Percentiles rank a stretch among this genome's conserved stretches.
Conservation (phyloP, 129 eudicot genomes). For the Glebionis coronaria region DNA sequence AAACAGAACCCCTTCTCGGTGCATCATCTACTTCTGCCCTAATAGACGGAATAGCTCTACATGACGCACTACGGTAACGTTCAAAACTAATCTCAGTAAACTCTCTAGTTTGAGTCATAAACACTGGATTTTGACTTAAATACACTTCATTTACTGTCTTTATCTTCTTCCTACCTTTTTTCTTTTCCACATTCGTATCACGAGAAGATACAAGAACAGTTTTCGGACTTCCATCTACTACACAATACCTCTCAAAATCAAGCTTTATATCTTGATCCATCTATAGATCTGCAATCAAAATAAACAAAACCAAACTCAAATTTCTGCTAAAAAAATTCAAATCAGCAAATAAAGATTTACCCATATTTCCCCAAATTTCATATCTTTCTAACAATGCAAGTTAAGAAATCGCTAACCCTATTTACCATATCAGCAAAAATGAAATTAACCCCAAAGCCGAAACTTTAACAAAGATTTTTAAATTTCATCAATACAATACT, state of each 20-base stretch:
- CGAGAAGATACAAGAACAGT: constrained; percentile 71
- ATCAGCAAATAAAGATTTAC: constrained; percentile 16
- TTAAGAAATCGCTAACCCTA: no score
- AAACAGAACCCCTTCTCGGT: constrained; percentile 76
- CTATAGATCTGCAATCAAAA: constrained; percentile 34
- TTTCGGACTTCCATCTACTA: constrained; percentile 79
- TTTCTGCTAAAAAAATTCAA: constrained; percentile 16
- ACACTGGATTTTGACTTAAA: constrained; percentile 35
- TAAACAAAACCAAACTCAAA: constrained; percentile 16
- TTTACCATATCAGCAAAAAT: neutral
- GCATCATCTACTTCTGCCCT: constrained; percentile 41
- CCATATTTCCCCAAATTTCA: constrained; percentile 22
- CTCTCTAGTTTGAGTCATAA: no score
- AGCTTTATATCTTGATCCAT: constrained; percentile 58
- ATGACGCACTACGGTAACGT: constrained; percentile 85
- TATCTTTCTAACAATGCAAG: constrained; percentile 7
- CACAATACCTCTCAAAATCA: constrained; percentile 85
- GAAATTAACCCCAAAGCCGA: no score
- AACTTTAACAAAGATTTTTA: no score
- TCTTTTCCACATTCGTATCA: constrained; percentile 40
- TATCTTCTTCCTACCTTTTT: constrained; percentile 44
- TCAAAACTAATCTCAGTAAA: constrained; percentile 60
- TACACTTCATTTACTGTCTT: constrained; percentile 32
- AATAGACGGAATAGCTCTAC: constrained; percentile 45
- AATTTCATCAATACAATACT: no score